phyloP scores from a whole-genome alignment of 2,329 filamentous ascomycete genomes.

The Calonectria ilicicola region DNA sequence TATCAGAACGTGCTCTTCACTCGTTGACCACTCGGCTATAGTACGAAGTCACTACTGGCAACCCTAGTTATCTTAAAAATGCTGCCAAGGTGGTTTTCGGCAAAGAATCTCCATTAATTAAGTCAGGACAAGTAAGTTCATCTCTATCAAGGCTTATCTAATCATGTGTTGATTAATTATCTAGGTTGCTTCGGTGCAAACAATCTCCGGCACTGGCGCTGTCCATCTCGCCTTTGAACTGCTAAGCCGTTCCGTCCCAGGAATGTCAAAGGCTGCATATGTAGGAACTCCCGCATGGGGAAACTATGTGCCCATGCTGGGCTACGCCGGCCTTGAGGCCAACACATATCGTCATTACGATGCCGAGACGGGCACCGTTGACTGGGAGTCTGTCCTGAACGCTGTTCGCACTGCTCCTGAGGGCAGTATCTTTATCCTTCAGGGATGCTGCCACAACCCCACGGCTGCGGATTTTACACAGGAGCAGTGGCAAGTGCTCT shows the following conservation, averaged over 20 bases:
- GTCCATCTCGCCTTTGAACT: slow-evolving; percentile 50
- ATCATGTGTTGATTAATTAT: background rate
- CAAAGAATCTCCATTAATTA: slow-evolving; percentile 16
- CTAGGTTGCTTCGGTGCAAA: slow-evolving; percentile 49
- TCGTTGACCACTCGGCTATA: slow-evolving; percentile 12
- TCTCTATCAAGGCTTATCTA: background rate
- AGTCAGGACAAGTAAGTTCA: slow-evolving; percentile 13
- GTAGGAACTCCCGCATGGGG: slow-evolving; percentile 45
- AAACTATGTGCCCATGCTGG: slow-evolving; percentile 49
- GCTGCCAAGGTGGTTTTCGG: slow-evolving; percentile 49
- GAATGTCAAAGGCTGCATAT: slow-evolving; percentile 41
- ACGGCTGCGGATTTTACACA: slow-evolving; percentile 48
- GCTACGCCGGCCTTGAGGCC: slow-evolving; percentile 43
- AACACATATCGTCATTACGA: slow-evolving; percentile 48
- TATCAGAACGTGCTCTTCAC: too few species aligned
- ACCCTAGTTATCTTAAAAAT: slow-evolving; percentile 43
- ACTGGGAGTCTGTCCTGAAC: slow-evolving; percentile 42
- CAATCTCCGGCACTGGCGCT: slow-evolving; percentile 53
- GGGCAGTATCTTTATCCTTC: slow-evolving; percentile 49
- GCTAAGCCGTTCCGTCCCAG: slow-evolving; percentile 38
- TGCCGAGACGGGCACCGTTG: slow-evolving; percentile 34
- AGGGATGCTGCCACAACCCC: slow-evolving; percentile 53
- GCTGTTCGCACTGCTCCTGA: slow-evolving; percentile 40
- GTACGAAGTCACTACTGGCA: slow-evolving; percentile 51
- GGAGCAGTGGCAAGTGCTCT: slow-evolving; percentile 47